These are phyloP conservation scores for Striga asiatica DNA, from an alignment of 257 asterid genomes.

Conservation along the genomic window DNA sequence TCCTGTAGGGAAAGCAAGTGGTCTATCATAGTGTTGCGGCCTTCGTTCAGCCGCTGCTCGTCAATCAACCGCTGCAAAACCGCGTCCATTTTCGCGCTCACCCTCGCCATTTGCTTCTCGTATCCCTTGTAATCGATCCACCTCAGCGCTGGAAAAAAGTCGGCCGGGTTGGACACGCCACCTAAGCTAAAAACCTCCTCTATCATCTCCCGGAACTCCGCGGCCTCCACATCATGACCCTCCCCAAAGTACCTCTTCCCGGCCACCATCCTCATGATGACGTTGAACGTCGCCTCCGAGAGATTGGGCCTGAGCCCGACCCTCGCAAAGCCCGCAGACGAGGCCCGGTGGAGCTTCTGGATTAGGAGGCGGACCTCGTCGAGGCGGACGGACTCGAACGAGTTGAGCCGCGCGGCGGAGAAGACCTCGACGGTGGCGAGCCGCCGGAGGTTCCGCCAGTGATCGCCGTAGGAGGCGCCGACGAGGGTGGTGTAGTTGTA, in stretches of 20 bases:
- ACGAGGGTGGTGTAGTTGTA: slow-evolving; percentile 26
- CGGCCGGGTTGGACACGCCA: slow-evolving; percentile 24
- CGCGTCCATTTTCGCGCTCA: slow-evolving; percentile 22
- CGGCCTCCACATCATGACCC: slow-evolving; percentile 34
- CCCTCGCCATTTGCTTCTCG: slow-evolving; percentile 25
- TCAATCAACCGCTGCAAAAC: slow-evolving; percentile 43
- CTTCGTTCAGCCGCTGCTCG: slow-evolving; percentile 19
- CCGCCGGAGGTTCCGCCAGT: slow-evolving; percentile 55
- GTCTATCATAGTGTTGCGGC: slow-evolving; percentile 37
- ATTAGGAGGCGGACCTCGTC: slow-evolving; percentile 27
- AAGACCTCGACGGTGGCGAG: slow-evolving; percentile 31
- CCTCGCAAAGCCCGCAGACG: slow-evolving; percentile 1
- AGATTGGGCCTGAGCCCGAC: slow-evolving; percentile 26
- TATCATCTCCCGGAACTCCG: slow-evolving; percentile 23
- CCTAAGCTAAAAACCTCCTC: slow-evolving; percentile 16
- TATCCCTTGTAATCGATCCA: slow-evolving; percentile 36
- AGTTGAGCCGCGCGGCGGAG: slow-evolving; percentile 37
- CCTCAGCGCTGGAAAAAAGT: slow-evolving; percentile 27
- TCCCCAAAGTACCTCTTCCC: slow-evolving; percentile 50
- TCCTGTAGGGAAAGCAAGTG: slow-evolving; percentile 51
- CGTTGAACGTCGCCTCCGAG: slow-evolving; percentile 31
- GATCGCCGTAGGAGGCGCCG: slow-evolving; percentile 40
- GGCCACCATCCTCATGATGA: slow-evolving; percentile 53
- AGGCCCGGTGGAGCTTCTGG: slow-evolving; percentile 5
- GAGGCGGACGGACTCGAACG: slow-evolving; percentile 22